These are phyloP conservation scores for Fusarium sublunatum DNA, from an alignment of 2,329 filamentous ascomycete genomes.

Conservation along the genomic window DNA sequence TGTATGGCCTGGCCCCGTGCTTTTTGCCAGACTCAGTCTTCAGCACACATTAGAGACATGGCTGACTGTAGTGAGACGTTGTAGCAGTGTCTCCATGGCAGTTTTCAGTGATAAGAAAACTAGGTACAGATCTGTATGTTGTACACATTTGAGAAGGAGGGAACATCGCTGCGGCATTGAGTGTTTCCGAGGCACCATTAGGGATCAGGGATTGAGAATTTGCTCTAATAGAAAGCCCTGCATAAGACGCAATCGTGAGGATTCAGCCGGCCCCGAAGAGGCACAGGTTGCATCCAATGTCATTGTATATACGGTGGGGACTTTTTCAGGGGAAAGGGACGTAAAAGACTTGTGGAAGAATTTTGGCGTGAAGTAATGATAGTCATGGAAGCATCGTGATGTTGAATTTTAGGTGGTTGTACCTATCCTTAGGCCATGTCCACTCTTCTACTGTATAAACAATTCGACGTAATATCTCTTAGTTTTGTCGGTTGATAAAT, in stretches of 20 bases:
- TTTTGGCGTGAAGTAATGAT: background rate
- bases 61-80: constrained; percentile 11
- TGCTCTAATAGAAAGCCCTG: constrained; percentile 5
- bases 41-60: constrained; percentile 2
- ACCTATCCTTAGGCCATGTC: no score
- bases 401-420: constrained; percentile 5
- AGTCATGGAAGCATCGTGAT: constrained; percentile 6
- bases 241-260: constrained; percentile 16
- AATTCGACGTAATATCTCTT: constrained; percentile 14
- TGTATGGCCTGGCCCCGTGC: constrained; percentile 17
- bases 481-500: constrained; percentile 6
- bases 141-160: constrained; percentile 9
- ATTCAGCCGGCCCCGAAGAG: constrained; percentile 10
- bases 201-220: constrained; percentile 10
- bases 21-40: constrained; percentile 9
- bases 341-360: constrained; percentile 3
- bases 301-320: constrained; percentile 14
- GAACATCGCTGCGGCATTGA: constrained; percentile 8
- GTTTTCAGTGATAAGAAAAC: no score
- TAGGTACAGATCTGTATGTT: no score
- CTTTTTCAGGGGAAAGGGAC: constrained; percentile 18
- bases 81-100: background rate
- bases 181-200: background rate
- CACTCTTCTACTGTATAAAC: constrained; percentile 10
- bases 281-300: constrained; percentile 14